phyloP scores from a whole-genome alignment of 2,329 filamentous ascomycete species.

The Dothidotthia symphoricarpi region DNA sequence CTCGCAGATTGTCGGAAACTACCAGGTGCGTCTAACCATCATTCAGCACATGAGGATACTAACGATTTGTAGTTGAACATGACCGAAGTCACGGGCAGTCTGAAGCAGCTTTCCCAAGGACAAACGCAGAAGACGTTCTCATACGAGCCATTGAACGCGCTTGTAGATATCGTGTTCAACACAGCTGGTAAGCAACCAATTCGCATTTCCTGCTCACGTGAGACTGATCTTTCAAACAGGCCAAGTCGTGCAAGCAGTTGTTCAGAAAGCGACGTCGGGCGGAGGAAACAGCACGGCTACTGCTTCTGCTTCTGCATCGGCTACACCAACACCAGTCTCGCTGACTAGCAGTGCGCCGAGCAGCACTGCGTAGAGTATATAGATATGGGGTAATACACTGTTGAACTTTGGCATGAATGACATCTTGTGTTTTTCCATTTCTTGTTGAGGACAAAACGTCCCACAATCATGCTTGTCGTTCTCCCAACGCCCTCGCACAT shows the following conservation, averaged over 20 bases:
- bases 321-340: constrained; percentile 31
- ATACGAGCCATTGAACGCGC: constrained; percentile 51
- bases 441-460: too few relatives aligned
- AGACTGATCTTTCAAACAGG: too few relatives aligned
- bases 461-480: too few relatives aligned
- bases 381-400: too few relatives aligned
- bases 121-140: constrained; percentile 54
- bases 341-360: constrained; percentile 30
- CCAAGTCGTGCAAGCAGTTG: constrained; percentile 54
- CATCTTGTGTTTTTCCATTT: too few relatives aligned
- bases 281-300: constrained; percentile 5
- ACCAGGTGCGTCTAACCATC: constrained; percentile 40
- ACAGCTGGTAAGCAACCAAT: constrained; percentile 34
- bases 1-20: constrained; percentile 59
- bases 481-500: too few relatives aligned
- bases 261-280: constrained; percentile 33
- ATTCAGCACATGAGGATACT: too few relatives aligned
- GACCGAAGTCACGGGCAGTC: constrained; percentile 49
- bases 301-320: constrained; percentile 20
- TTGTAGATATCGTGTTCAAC: constrained; percentile 59
- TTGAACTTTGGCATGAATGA: too few relatives aligned
- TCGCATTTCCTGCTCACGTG: too few relatives aligned
- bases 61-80: constrained; percentile 55
- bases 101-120: constrained; percentile 39
- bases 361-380: constrained; percentile 14